Percentiles rank a stretch among this genome's conserved stretches.
phyloP scores from a whole-genome alignment of 225 moss, liverwort and hornwort species.

The Pseudisothecium myosuroides region DNA sequence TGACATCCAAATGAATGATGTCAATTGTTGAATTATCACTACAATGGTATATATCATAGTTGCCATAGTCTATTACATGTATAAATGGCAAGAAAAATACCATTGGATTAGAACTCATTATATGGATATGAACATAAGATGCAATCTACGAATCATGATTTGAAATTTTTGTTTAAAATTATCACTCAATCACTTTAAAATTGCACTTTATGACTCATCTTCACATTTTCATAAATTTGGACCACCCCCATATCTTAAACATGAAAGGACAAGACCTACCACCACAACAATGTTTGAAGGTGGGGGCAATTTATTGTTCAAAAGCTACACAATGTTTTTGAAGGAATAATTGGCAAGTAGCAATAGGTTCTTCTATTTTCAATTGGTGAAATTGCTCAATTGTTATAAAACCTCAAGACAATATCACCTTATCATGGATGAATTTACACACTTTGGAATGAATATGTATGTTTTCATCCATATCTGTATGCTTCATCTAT shows the following conservation, averaged over 20 bases:
- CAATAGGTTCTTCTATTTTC: not conserved
- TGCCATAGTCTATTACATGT: not conserved
- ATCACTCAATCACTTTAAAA: not conserved
- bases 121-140: accelerated
- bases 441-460: too few species aligned
- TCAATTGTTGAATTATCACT: not conserved
- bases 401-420: not conserved
- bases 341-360: too few species aligned
- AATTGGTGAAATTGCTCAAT: not conserved
- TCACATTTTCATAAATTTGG: too few species aligned
- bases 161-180: not conserved
- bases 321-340: too few species aligned
- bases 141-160: not conserved
- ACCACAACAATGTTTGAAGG: not conserved
- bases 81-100: not conserved
- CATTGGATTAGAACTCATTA: too few species aligned
- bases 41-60: not conserved
- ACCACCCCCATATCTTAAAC: too few species aligned
- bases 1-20: not conserved
- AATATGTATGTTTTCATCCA: not conserved
- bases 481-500: not conserved
- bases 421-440: too few species aligned
- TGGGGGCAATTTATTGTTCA: not conserved
- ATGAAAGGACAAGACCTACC: too few species aligned
- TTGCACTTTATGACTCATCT: too few species aligned